Conservation (phyloP, 2,329 filamentous ascomycete species). For the Alternaria arborescens region DNA sequence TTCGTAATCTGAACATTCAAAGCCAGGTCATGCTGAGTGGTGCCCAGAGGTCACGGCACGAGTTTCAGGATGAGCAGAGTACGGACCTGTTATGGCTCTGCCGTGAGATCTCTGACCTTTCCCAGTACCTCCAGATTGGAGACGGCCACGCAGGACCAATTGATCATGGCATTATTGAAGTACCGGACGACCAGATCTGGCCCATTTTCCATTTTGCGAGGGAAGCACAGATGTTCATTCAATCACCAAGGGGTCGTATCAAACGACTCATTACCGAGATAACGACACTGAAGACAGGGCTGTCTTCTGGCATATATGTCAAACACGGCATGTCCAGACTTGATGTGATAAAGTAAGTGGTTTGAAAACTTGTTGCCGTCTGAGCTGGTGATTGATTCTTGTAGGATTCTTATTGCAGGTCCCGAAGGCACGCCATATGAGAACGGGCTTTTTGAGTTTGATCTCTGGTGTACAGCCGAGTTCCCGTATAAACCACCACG, state of each 20-base stretch:
- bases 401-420: slow-evolving; percentile 52
- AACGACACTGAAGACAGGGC: slow-evolving; percentile 53
- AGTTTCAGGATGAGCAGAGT: slow-evolving; percentile 33
- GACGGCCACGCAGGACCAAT: neutral
- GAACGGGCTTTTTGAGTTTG: slow-evolving; percentile 63
- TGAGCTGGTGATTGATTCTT: neutral
- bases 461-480: slow-evolving; percentile 53
- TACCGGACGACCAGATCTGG: slow-evolving; percentile 39
- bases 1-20: neutral
- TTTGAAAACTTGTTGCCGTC: neutral
- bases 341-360: slow-evolving; percentile 56
- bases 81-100: slow-evolving; percentile 43
- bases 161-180: slow-evolving; percentile 35
- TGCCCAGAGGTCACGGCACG: slow-evolving; percentile 12
- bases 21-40: slow-evolving; percentile 23
- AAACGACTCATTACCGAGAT: slow-evolving; percentile 53
- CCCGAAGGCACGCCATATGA: slow-evolving; percentile 62
- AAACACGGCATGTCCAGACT: slow-evolving; percentile 55
- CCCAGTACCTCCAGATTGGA: slow-evolving; percentile 21
- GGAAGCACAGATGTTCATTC: slow-evolving; percentile 1
- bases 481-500: slow-evolving; percentile 56
- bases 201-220: neutral
- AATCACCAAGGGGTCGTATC: slow-evolving; percentile 53
- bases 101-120: slow-evolving; percentile 37
- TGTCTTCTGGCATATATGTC: slow-evolving; percentile 62